phyloP scores from a whole-genome alignment of 352 stramenopile species.

The Globisporangium lucens region DNA sequence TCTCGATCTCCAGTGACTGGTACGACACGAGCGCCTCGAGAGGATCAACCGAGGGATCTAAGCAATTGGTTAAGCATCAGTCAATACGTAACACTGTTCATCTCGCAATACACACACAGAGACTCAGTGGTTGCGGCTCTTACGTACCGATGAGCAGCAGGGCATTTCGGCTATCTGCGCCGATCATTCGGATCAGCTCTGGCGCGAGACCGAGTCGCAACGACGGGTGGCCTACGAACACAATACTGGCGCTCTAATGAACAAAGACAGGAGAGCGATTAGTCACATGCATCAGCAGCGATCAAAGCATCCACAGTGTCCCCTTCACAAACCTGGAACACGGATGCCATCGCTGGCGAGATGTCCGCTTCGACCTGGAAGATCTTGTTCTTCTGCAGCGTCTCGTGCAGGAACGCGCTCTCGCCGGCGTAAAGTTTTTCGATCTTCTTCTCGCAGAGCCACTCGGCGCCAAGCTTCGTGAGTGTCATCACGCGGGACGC shows the following conservation, averaged over 20 bases:
- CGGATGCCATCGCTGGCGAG: constrained; percentile 36
- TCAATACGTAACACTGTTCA: background rate
- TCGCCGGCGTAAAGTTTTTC: constrained; percentile 74
- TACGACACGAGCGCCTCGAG: constrained; percentile 53
- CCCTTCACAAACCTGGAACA: constrained; percentile 50
- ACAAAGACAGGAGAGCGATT: background rate
- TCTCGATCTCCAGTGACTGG: constrained; percentile 62
- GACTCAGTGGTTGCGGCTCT: background rate
- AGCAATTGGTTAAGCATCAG: background rate
- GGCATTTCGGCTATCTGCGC: constrained; percentile 57
- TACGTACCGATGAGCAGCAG: constrained; percentile 63
- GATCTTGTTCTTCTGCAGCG: constrained; percentile 43
- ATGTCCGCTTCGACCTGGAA: constrained; percentile 48
- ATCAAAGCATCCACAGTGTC: background rate
- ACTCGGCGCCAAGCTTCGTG: constrained; percentile 63
- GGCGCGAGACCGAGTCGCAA: constrained; percentile 54
- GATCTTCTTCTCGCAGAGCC: constrained; percentile 82
- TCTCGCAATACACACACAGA: background rate
- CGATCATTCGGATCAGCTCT: constrained; percentile 57
- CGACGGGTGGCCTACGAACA: constrained; percentile 72
- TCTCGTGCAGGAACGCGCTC: constrained; percentile 63
- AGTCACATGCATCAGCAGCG: background rate
- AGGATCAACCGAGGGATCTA: constrained; percentile 60
- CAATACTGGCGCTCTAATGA: constrained; percentile 56
- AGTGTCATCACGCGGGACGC: constrained; percentile 48